Evolutionary conservation across 2,329 filamentous ascomycete species (phyloP), one percentile per base, ranked within the genome.

Genomic region (Dactylellina sp.): DNA sequence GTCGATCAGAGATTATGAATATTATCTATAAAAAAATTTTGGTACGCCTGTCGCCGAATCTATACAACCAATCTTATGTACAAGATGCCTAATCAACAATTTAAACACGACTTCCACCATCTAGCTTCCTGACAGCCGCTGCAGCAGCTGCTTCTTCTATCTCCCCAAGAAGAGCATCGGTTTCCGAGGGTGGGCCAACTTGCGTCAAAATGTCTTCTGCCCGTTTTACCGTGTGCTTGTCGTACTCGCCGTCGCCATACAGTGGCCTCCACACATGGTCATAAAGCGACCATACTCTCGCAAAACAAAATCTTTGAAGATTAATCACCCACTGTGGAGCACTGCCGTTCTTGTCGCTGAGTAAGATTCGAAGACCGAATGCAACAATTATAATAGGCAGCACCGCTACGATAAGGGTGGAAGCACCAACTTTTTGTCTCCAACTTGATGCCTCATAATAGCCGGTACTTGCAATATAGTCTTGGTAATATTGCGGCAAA

Each of bases 231-330:
- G n/a, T 18, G 25, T 72, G 68, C 25, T 40, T 60, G 11, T 63
- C 59, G 9, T 47, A 86, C 84, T 98, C 94, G 0, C 95, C 95
- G 79, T 98, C 91, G 0, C 94, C 94, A 83, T 96, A 97, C 0
- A 89, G 42, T 0, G 81, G 82, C 80, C 87, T 89, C 76, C 90
- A 89, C 16, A 87, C 79, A 0, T 57, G 72, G 81, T 92, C 90
- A 81, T 93, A 92, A 50, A 81, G 85, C 49, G 77, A 78, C 91
- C 90, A 93, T 77, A 88, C 81, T 0, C 84, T 79, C 1, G 82
- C 84, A 70, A 90, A 88, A 1, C 90, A 11, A 0, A 83, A 80
- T 0, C 83, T 85, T 64, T 85, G 83, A 0, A 86, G 59, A 14
- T 80, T 80, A 1, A 83, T 84, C 55, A 94, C 75, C 91, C 91